Percentiles rank a stretch among this genome's conserved stretches.
These are phyloP conservation scores for Circinella minor DNA, from an alignment of 371 early-diverging fungal genomes.

Conservation along the genomic window DNA sequence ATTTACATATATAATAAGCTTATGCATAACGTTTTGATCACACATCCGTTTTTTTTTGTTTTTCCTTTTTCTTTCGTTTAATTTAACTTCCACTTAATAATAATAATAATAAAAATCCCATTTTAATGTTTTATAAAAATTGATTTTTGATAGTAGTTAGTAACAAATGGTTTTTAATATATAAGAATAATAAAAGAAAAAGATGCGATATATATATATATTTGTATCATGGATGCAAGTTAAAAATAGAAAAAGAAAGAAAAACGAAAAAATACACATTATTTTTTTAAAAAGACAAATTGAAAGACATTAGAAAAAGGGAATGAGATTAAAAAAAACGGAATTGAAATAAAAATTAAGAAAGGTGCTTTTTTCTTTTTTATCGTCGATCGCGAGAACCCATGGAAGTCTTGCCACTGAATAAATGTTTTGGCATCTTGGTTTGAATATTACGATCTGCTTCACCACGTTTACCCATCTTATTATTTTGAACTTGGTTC, in stretches of 20 bases:
- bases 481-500: slow-evolving; percentile 73
- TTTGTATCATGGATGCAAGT: slow-evolving; percentile 1
- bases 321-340: not conserved
- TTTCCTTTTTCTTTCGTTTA: not conserved
- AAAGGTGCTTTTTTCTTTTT: slow-evolving; percentile 6
- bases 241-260: not conserved
- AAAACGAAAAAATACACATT: not conserved
- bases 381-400: slow-evolving; percentile 89
- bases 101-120: not conserved
- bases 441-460: slow-evolving; percentile 86
- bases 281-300: not conserved
- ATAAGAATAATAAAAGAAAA: not conserved
- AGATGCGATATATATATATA: slow-evolving; percentile 6
- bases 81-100: not conserved
- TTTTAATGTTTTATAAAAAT: no score
- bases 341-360: not conserved
- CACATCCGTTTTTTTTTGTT: no score
- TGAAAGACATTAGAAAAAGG: not conserved
- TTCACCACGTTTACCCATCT: slow-evolving; percentile 90
- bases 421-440: slow-evolving; percentile 98
- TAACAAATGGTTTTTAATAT: no score
- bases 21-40: no score
- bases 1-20: no score
- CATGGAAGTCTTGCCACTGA: slow-evolving; percentile 88
- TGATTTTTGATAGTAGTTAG: no score